Base-by-base conservation (phyloP, 805 yeast genomes). In the Kazachstania psychrophila region DNA sequence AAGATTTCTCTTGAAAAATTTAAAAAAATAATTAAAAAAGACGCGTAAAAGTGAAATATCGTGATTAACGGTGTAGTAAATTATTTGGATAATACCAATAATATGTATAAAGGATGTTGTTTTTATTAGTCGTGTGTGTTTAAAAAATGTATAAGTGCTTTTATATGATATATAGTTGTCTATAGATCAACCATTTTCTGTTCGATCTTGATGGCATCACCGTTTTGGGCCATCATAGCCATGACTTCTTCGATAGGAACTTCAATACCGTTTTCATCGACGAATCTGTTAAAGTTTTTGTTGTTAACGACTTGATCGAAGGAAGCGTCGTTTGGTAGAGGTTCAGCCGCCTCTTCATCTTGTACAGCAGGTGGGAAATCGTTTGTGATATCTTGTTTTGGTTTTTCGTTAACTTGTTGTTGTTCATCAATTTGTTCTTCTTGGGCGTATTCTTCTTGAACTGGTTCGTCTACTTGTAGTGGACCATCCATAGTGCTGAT, bases 211-310 rank as follows among this genome's bases (percentile, higher is more conserved):
- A 28, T 9, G 6, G 50, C 54, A 33, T 56, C 56, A 31, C 50
- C 47, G n/a, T 48, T 24, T 7, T 14, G 25, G 13, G 24, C 40
- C 33, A 55, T 38, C 17, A 53, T 34, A 15, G 37, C 40, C 36
- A 46, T 49, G 17, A 53, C 62, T 28, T 47, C 50, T 19, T 52
- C 59, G 12, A 48, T 45, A 34, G 53, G 55, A 27, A 64, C 33
- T 30, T 51, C 52, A 36, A 63, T 60, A 27, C 68, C 68, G 33
- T 55, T 38, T 37, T 54, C 58, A 34, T 61, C 68, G 14, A 59
- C 49, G 39, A 62, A 64, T 32, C 52, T 60, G 30, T 50, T 53
- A 18, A 30, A 30, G n/a, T 25, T 25, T 15, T 52, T 48, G 19
- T 51, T 43, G 15, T 49, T 43, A 38, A 51, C 37, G 8, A 53